Base-by-base conservation (phyloP, 805 yeast genomes). In the Candida orba region DNA sequence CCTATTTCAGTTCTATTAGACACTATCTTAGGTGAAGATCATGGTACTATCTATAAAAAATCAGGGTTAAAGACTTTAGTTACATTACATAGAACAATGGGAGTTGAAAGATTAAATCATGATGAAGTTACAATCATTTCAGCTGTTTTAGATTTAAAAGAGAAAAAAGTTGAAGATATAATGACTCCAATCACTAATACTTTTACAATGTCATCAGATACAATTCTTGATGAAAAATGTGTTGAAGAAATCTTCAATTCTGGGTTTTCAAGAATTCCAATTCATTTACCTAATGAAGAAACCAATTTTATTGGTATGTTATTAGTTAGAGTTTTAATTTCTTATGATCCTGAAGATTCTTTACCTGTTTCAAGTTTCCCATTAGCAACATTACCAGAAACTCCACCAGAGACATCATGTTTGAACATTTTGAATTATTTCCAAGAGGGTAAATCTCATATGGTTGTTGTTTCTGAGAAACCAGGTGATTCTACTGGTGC, bases 371-470 rank as follows among this genome's bases (percentile, higher is more conserved):
- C 95, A 1, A 78, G 89, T 12, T 91, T 91, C 70, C 96, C 98
- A 8, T 72, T 91, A 55, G 98, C 98, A 2, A 93, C 98, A 0
- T 72, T 91, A 37, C 99, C 99, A 0, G 98, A 91, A 66, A 91
- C 99, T 0, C 79, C 84, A 3, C 83, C 87, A 20, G 89, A 84
- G 41, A 90, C 98, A 4, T 88, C 96, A 6, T 91, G 98, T 63
- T 71, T 91, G 59, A 91, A 93, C 64, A 90, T 91, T 52, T 73
- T 91, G 58, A 91, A 91, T 64, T 91, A 91, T 66, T 91, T 93
- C 73, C 99, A 91, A 64, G 97, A 91, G 63, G 99, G 99, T 48
- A 90, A 89, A 64, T 83, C 95, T 2, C 99, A 91, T 65, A 91
- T 91, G 99, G 91, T 93, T 56, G 81, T 90, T 32, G 96, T 91